Evolutionary conservation across 2,329 filamentous ascomycete genomes (phyloP).

Genomic region (Paraphoma chrysanthemicola): DNA sequence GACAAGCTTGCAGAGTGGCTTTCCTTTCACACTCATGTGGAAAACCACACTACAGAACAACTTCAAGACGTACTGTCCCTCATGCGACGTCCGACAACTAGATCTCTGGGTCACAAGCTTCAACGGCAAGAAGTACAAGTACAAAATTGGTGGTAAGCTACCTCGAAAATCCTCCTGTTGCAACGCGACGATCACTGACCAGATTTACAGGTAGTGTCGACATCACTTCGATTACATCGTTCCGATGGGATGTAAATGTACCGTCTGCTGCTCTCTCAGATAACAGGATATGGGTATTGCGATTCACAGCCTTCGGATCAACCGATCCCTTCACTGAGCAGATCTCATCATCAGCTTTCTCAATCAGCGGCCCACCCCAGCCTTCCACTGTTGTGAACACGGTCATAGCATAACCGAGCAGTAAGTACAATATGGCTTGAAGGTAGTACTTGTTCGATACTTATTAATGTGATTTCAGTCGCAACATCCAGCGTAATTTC

Average conservation of each 20-base stretch:
- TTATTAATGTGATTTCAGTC: not conserved
- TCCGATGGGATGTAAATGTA: slow-evolving; percentile 24
- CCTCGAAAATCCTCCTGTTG: not conserved
- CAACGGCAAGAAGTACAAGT: slow-evolving; percentile 10
- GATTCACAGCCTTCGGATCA: slow-evolving; percentile 15
- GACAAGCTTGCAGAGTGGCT: slow-evolving; percentile 18
- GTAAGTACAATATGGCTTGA: slow-evolving; percentile 2
- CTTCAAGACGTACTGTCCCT: slow-evolving; percentile 14
- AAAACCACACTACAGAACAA: slow-evolving; percentile 11
- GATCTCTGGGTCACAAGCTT: slow-evolving; percentile 26
- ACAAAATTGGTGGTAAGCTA: slow-evolving; percentile 17
- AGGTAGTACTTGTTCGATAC: not conserved
- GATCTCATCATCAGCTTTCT: slow-evolving; percentile 20
- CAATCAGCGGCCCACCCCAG: slow-evolving; percentile 14
- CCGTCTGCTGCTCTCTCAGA: slow-evolving; percentile 13
- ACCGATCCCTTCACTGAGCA: slow-evolving; percentile 10
- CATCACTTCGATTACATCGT: slow-evolving; percentile 15
- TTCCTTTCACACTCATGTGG: slow-evolving; percentile 20
- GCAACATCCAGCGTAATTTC: not conserved
- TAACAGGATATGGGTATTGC: slow-evolving; percentile 19
- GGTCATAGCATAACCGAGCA: slow-evolving; percentile 6
- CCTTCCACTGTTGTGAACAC: slow-evolving; percentile 12
- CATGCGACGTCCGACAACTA: slow-evolving; percentile 15
- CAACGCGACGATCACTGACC: not conserved
- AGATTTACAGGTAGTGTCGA: slow-evolving; percentile 12